A percentile compares a stretch with the other conserved stretches of the same genome.
phyloP scores from a whole-genome alignment of 805 yeast species.

The Saccharomycopsis olivae region DNA sequence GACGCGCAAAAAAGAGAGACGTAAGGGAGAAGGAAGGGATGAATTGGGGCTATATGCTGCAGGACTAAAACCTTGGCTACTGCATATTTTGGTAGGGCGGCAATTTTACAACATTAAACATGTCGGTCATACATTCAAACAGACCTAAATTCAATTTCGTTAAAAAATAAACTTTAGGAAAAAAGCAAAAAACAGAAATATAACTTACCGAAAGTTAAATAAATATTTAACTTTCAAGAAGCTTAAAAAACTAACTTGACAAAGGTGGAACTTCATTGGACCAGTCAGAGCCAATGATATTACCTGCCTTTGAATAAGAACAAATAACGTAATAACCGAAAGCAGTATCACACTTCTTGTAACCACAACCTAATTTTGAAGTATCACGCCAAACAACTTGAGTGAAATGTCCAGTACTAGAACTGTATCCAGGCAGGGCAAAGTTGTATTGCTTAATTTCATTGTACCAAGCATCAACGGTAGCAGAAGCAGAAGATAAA shows the following conservation, averaged over 20 bases:
- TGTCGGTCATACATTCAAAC: too few species aligned
- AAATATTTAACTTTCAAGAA: too few species aligned
- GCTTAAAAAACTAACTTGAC: not conserved
- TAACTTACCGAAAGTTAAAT: too few species aligned
- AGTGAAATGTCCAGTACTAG: constrained; percentile 67
- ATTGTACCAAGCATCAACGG: constrained; percentile 68
- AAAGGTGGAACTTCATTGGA: constrained; percentile 9
- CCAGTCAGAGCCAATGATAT: constrained; percentile 35
- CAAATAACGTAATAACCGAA: constrained; percentile 58
- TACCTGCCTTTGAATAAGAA: constrained; percentile 69
- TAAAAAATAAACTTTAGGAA: too few species aligned
- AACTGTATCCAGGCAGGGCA: constrained; percentile 33
- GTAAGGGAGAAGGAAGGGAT: too few species aligned
- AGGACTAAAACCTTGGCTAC: too few species aligned
- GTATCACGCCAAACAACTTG: constrained; percentile 67
- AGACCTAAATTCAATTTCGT: too few species aligned
- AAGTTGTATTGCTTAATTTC: constrained; percentile 46
- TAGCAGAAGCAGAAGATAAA: constrained; percentile 36
- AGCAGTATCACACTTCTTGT: constrained; percentile 38
- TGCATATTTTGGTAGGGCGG: too few species aligned
- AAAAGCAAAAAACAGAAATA: too few species aligned
- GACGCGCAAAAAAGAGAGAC: too few species aligned
- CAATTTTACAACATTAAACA: too few species aligned
- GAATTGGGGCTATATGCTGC: too few species aligned
- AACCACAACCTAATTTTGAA: constrained; percentile 61